phyloP scores from a whole-genome alignment of 78 protist species.

The Dictyostelium citrinum region DNA sequence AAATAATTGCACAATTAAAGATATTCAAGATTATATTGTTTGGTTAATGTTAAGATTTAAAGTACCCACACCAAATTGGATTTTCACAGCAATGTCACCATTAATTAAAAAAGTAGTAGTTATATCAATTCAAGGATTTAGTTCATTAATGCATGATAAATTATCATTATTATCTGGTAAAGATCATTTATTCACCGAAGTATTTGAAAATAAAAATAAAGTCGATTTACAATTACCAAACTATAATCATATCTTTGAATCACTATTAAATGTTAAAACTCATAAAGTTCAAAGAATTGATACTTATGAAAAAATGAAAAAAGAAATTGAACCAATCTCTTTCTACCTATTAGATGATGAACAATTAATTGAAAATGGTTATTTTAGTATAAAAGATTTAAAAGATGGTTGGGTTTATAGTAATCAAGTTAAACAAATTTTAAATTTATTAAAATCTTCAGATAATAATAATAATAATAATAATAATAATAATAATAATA shows the following conservation, averaged over 20 bases:
- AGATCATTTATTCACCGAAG: background rate
- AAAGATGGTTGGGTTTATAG: slow-evolving; percentile 8
- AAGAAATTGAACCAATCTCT: slow-evolving; percentile 23
- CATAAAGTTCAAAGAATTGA: background rate
- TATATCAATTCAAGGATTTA: background rate
- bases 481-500: background rate
- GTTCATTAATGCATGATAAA: background rate
- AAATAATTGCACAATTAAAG: slow-evolving; percentile 4
- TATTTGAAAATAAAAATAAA: background rate
- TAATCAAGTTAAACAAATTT: background rate
- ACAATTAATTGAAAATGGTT: slow-evolving; percentile 57
- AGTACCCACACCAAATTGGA: slow-evolving; percentile 30
- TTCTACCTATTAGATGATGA: slow-evolving; percentile 35
- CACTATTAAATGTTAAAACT: background rate
- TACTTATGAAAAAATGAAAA: background rate
- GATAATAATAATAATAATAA: background rate
- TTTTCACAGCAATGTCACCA: slow-evolving; percentile 27
- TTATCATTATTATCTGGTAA: background rate
- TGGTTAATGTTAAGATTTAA: slow-evolving; percentile 40
- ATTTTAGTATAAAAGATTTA: background rate
- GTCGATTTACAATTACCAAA: background rate
- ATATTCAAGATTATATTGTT: slow-evolving; percentile 35
- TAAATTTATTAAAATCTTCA: background rate
- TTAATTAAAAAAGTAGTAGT: slow-evolving; percentile 22
- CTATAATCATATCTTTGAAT: slow-evolving; percentile 14